These are phyloP conservation scores for Tulasnella sp. DNA, from an alignment of 768 basidiomycete species.

Conservation along the genomic window DNA sequence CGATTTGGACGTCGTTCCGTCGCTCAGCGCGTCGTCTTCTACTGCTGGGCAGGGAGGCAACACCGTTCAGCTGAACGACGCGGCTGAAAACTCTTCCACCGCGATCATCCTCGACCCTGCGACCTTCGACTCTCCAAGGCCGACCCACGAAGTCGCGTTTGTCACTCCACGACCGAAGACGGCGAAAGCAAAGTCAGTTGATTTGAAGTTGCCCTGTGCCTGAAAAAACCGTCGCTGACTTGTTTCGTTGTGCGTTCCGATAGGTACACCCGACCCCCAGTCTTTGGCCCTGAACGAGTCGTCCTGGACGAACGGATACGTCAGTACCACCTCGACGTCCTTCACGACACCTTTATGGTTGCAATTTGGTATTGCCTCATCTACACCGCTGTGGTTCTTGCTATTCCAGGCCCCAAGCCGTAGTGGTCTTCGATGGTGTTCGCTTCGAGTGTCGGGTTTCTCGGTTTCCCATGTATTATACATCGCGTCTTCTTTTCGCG, in stretches of 20 bases:
- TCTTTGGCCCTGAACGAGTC: slow-evolving; percentile 45
- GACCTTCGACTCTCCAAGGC: background rate
- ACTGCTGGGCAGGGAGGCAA: background rate
- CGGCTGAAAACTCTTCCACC: background rate
- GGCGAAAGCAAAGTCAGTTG: background rate
- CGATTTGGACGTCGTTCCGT: background rate
- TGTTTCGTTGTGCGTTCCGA: background rate
- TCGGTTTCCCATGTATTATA: background rate
- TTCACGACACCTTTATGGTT: slow-evolving; percentile 13
- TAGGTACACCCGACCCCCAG: slow-evolving; percentile 36
- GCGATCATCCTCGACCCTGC: background rate
- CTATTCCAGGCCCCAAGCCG: slow-evolving; percentile 17
- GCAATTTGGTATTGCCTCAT: slow-evolving; percentile 3
- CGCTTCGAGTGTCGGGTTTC: background rate
- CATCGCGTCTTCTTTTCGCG: background rate
- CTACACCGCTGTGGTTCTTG: slow-evolving; percentile 20
- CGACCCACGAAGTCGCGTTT: slow-evolving; percentile 25
- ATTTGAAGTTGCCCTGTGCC: background rate
- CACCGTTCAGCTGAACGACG: background rate
- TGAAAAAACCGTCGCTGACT: background rate
- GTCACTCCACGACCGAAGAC: background rate
- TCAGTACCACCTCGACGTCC: slow-evolving; percentile 14
- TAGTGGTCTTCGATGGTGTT: background rate
- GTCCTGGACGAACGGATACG: slow-evolving; percentile 43
- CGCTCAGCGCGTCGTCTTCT: background rate